Percentiles rank a stretch among this genome's conserved stretches.
Evolutionary conservation across 768 basidiomycete species (phyloP).

Genomic region (Tylopilus sp.): DNA sequence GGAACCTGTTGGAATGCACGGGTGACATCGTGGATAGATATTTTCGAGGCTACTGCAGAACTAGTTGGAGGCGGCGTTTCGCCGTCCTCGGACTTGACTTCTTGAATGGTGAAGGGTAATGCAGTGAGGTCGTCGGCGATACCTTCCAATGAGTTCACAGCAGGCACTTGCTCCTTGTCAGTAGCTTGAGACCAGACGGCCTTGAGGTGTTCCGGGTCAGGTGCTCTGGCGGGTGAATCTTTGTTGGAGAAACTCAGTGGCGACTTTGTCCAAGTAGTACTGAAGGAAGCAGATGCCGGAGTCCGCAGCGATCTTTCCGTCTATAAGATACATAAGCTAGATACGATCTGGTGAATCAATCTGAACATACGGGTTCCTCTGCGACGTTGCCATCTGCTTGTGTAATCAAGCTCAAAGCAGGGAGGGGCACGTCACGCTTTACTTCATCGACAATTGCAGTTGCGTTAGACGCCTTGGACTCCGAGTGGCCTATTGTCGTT

Average conservation of each 20-base stretch:
- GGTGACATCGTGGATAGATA: constrained; percentile 80
- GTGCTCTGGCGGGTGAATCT: constrained; percentile 63
- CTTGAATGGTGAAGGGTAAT: constrained; percentile 77
- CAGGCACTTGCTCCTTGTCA: constrained; percentile 60
- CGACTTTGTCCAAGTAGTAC: constrained; percentile 51
- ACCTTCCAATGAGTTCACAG: constrained; percentile 78
- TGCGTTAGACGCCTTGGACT: constrained; percentile 4
- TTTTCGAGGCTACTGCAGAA: constrained; percentile 57
- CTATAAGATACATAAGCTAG: constrained; percentile 26
- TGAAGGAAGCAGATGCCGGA: constrained; percentile 39
- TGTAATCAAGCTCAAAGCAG: constrained; percentile 21
- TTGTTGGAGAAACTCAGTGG: constrained; percentile 54
- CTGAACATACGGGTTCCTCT: constrained; percentile 51
- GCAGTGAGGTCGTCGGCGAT: constrained; percentile 81
- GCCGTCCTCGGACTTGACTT: constrained; percentile 84
- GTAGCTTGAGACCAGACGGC: constrained; percentile 81
- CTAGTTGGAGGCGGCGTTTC: constrained; percentile 70
- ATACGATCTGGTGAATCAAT: not conserved
- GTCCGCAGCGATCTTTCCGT: constrained; percentile 46
- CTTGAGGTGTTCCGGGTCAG: constrained; percentile 83
- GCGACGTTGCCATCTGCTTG: constrained; percentile 47
- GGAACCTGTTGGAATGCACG: constrained; percentile 88
- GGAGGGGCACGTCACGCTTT: constrained; percentile 11
- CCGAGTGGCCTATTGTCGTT: constrained; percentile 3
- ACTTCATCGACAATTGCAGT: constrained; percentile 11